Evolutionary conservation across 225 moss, liverwort and hornwort genomes (phyloP).

Genomic region (Lunularia cruciata): DNA sequence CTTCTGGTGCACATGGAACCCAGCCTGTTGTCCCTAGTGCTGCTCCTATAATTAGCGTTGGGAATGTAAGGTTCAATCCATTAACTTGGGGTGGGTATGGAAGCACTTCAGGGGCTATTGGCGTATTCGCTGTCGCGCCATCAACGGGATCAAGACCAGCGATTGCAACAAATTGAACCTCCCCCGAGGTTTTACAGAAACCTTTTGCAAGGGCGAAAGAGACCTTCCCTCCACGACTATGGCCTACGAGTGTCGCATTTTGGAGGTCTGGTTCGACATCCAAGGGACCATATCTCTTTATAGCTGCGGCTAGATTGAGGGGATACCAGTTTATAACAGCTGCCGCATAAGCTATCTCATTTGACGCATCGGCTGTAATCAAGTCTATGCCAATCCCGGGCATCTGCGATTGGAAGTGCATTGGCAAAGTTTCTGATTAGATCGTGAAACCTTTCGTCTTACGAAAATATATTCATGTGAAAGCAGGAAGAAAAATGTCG

Average conservation of each 20-base stretch:
- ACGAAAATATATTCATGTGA: no score
- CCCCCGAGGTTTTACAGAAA: constrained; percentile 35
- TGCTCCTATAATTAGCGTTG: constrained; percentile 66
- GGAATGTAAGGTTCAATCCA: constrained; percentile 42
- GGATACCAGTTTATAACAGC: constrained; percentile 57
- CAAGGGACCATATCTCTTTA: constrained; percentile 24
- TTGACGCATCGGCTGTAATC: constrained; percentile 36
- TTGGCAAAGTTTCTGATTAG: no score
- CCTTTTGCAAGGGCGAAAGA: constrained; percentile 49
- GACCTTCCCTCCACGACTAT: constrained; percentile 73
- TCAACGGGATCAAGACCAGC: constrained; percentile 77
- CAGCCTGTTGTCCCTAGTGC: constrained; percentile 43
- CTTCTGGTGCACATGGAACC: constrained; percentile 70
- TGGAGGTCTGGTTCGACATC: constrained; percentile 44
- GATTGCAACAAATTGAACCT: constrained; percentile 51
- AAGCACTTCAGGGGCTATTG: constrained; percentile 66
- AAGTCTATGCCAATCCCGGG: not conserved
- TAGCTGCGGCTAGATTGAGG: constrained; percentile 18
- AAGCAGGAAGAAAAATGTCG: no score
- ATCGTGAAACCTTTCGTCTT: no score
- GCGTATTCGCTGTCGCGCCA: constrained; percentile 43
- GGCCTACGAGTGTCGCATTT: constrained; percentile 54
- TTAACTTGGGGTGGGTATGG: constrained; percentile 37
- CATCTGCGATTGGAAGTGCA: not conserved
- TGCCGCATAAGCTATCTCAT: constrained; percentile 52